Conservation (phyloP, 106 monocot species). For the Ottelia alismoides region DNA sequence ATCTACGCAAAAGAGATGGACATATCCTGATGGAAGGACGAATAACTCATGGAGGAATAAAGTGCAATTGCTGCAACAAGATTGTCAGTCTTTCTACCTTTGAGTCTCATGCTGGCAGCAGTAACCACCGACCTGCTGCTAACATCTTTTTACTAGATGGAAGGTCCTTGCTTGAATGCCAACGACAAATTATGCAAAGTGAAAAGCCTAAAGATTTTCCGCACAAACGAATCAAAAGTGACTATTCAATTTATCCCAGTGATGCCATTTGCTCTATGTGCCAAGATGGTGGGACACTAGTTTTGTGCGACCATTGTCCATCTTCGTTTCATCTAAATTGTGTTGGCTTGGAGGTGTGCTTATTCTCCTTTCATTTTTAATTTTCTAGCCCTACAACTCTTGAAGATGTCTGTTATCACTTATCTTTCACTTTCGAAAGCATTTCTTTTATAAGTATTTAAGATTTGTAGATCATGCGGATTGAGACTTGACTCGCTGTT, state of each 20-base stretch:
- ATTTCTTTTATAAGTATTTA: too few relatives aligned
- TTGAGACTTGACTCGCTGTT: too few relatives aligned
- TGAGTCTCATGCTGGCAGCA: conserved; percentile 40
- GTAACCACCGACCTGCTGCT: conserved; percentile 15
- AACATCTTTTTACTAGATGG: conserved; percentile 41
- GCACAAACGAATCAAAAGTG: conserved; percentile 21
- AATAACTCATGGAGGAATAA: conserved; percentile 37
- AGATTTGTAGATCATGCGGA: too few relatives aligned
- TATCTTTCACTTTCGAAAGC: too few relatives aligned
- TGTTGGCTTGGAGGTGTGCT: conserved; percentile 34
- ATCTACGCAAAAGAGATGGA: conserved; percentile 20
- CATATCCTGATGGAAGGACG: conserved; percentile 25
- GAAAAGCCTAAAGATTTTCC: conserved; percentile 13
- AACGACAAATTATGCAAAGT: conserved; percentile 22
- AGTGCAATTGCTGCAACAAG: conserved; percentile 41
- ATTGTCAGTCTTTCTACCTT: conserved; percentile 25
- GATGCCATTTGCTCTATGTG: conserved; percentile 48
- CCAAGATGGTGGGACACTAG: conserved; percentile 40
- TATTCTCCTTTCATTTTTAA: background rate
- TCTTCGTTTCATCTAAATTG: conserved; percentile 43
- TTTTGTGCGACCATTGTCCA: conserved; percentile 53
- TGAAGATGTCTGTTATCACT: too few relatives aligned
- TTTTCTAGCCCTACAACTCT: too few relatives aligned
- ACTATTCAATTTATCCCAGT: conserved; percentile 18
- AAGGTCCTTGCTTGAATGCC: conserved; percentile 42